Percentiles rank a stretch among this genome's conserved stretches.
Evolutionary conservation across 441 rosid species (phyloP).

Genomic region (Adansonia rubrostipa): DNA sequence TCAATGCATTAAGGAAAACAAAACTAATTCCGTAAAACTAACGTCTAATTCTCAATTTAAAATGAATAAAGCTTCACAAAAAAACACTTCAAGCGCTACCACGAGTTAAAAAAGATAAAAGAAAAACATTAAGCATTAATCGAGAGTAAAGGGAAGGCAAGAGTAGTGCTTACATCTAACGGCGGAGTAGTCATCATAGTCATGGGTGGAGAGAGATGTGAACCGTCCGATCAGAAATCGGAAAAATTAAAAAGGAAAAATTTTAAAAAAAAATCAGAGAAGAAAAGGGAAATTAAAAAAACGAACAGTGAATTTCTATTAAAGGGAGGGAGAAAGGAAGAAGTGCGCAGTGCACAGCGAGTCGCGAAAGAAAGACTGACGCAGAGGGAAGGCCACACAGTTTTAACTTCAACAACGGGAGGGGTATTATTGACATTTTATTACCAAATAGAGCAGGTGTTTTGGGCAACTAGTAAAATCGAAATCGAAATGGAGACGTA

Average conservation of each 20-base stretch:
- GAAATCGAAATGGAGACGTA: too few relatives aligned
- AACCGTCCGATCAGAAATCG: slow-evolving; percentile 48
- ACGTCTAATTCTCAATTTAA: slow-evolving; percentile 24
- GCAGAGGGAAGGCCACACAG: slow-evolving; percentile 14
- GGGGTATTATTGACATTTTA: slow-evolving; percentile 35
- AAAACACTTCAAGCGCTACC: not conserved
- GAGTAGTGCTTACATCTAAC: slow-evolving; percentile 61
- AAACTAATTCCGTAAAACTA: slow-evolving; percentile 21
- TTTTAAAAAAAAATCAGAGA: slow-evolving; percentile 5
- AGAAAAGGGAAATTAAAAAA: slow-evolving; percentile 9
- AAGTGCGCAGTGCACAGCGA: not conserved
- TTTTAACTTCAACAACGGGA: slow-evolving; percentile 5
- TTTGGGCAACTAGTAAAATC: too few relatives aligned
- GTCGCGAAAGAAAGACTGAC: not conserved
- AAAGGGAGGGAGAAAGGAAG: not conserved
- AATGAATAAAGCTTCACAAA: slow-evolving; percentile 29
- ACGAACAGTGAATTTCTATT: not conserved
- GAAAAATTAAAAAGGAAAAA: slow-evolving; percentile 10
- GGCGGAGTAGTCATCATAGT: slow-evolving; percentile 88
- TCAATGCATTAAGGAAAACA: not conserved
- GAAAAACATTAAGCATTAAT: slow-evolving; percentile 17
- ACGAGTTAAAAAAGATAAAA: not conserved
- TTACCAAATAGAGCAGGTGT: not conserved
- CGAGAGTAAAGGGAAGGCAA: slow-evolving; percentile 15
- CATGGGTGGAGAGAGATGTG: slow-evolving; percentile 47